Base-by-base conservation (phyloP, 257 asterid species). In the Cynanchum wilfordii region DNA sequence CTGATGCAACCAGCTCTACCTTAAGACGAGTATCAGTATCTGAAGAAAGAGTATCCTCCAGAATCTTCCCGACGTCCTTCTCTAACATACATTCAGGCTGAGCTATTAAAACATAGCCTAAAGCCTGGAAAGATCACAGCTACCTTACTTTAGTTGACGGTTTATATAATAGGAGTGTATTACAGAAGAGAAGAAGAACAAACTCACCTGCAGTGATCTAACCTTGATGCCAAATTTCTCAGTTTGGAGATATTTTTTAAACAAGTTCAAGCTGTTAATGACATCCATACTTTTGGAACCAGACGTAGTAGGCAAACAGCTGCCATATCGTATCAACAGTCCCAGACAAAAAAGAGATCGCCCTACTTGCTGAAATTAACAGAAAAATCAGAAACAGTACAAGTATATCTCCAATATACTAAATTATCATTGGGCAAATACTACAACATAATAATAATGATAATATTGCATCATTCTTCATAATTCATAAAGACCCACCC, bases 261-360 rank as follows among this genome's bases (percentile, higher is more conserved):
- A 92, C 82, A 90, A 81, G 83, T 80, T 67, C 78, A 95, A 82
- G 77, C 96, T 90, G 83, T 81, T 86, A 33, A 79, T 76, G 47
- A 88, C 88, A 81, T 89, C 93, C 70, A 85, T 76, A 82, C 63
- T 86, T 73, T 86, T 90, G 76, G 90, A 86, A 80, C 83, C 81
- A 69, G 84, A 82, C 62, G 85, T 82, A 80, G 77, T 75, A 82
- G 87, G 75, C 77, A 89, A 77, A 68, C 92, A 75, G 81, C 87
- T 86, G 65, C 99, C 95, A 77, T 95, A 92, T 63, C 98, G 98
- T 75, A 95, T 87, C 83, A 95, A 88, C 88, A 95, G 81, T 81
- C 99, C 99, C 84, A 95, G 85, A 83, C 99, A 95, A 84, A 95
- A 95, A 78, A 92, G 98, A 76, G 97, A 95, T 42, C 98, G 89